A percentile compares a stretch with the other conserved stretches of the same genome.
phyloP scores from a whole-genome alignment of 2,329 filamentous ascomycete species.

The Talaromyces sp. region DNA sequence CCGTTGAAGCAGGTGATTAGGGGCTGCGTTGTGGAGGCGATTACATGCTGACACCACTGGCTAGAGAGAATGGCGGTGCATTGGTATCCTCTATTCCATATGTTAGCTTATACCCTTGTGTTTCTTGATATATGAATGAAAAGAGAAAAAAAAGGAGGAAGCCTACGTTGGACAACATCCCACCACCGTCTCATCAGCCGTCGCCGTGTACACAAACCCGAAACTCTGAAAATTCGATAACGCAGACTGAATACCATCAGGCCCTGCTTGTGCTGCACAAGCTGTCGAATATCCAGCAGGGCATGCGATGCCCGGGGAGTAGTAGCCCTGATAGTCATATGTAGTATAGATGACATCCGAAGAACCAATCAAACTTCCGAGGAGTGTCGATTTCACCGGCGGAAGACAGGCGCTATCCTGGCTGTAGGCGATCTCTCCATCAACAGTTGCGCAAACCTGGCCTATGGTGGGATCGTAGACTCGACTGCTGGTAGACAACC shows the following conservation, averaged over 20 bases:
- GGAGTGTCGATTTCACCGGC: not conserved
- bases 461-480: not conserved
- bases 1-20: not conserved
- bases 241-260: constrained; percentile 3
- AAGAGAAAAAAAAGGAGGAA: not conserved
- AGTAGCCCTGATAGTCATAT: constrained; percentile 5
- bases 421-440: not conserved
- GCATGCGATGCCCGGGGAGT: constrained; percentile 9
- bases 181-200: constrained; percentile 3
- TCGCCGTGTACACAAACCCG: not conserved
- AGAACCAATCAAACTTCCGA: not conserved
- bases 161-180: constrained; percentile 16
- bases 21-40: constrained; percentile 2
- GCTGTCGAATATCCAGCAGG: constrained; percentile 14
- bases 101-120: not conserved
- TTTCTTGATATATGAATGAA: not conserved
- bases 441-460: not conserved
- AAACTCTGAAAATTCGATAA: constrained; percentile 4
- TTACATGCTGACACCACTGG: constrained; percentile 3
- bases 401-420: constrained; percentile 1
- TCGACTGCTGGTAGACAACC: not conserved
- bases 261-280: not conserved
- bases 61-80: not conserved
- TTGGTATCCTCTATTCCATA: not conserved
- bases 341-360: not conserved